Conservation (phyloP, 768 basidiomycete genomes). For the Pilatotrama ljubarskyi region DNA sequence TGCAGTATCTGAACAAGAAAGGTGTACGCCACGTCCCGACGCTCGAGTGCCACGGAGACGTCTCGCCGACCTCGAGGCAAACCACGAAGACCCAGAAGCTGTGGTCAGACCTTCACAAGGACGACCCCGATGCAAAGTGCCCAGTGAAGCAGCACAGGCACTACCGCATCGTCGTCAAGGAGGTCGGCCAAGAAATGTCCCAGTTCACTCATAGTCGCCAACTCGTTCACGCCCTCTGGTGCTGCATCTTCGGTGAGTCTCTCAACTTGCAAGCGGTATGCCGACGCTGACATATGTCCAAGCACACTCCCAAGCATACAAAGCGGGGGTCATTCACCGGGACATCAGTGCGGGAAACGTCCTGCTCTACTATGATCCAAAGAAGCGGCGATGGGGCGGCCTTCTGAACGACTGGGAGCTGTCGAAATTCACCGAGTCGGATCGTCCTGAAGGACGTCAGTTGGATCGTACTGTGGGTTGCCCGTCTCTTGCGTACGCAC, state of each 20-base stretch:
- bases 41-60: slow-evolving; percentile 1
- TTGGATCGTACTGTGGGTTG: slow-evolving; percentile 8
- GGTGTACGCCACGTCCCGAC: not conserved
- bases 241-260: not conserved
- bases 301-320: slow-evolving; percentile 6
- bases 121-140: not conserved
- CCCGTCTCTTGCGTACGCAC: too few relatives aligned
- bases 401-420: slow-evolving; percentile 14
- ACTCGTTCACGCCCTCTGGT: not conserved
- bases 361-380: not conserved
- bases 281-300: too few relatives aligned
- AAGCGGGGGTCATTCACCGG: slow-evolving; percentile 4
- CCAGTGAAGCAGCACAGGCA: slow-evolving; percentile 7
- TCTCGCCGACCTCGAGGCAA: slow-evolving; percentile 2
- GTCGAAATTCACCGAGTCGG: not conserved
- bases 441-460: not conserved
- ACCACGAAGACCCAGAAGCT: not conserved
- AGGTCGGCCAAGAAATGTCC: not conserved
- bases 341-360: slow-evolving; percentile 17
- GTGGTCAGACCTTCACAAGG: not conserved
- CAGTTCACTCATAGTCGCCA: not conserved
- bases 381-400: not conserved
- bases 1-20: not conserved
- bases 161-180: slow-evolving; percentile 15
- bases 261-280: too few relatives aligned